Evolutionary conservation across 352 stramenopile genomes (phyloP), one percentile per base, ranked within the genome.

Genomic region (Phytophthora citrophthora): DNA sequence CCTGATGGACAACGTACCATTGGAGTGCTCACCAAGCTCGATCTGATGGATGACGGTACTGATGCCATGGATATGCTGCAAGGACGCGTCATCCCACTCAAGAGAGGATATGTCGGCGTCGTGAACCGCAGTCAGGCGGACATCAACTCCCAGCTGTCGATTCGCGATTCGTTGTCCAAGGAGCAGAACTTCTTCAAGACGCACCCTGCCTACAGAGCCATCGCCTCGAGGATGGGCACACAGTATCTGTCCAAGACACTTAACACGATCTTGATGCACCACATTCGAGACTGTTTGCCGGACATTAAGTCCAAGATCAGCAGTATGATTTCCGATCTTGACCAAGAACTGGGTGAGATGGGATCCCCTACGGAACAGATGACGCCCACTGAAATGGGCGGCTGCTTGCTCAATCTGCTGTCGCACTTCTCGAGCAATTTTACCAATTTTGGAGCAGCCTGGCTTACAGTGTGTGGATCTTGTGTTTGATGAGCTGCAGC

Each of bases 1-100:
- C 83, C 83, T 0, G 85, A 95, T 10, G 98, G 98, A 23, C 84
- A 97, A 64, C 84, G 98, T 34, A 99, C 98, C 5, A 98, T 99
- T 64, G 98, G 98, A 39, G 98, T 99, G 40, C 81, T 99, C 26
- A 99, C 98, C 2, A 99, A 99, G 77, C 77, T 99, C 18, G 98
- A 99, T 76, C 88, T 99, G 39, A 99, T 99, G 97, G 98, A 99
- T 82, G 91, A 98, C 54, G 98, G 98, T 48, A 99, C 98, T 8
- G 98, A 99, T 79, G 97, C 96, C 6, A 78, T 92, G 52, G 96
- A 99, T 46, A 98, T 99, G 80, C 84, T 99, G 20, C 81, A 98
- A 36, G 98, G 98, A 67, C 89, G 92, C 62, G 88, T 99, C 9
- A 99, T 99, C 65, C 96, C 97, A 24, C 86, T 99, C 20, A 96